Evolutionary conservation across 2,329 filamentous ascomycete species (phyloP).

Genomic region (Sclerotinia borealis): DNA sequence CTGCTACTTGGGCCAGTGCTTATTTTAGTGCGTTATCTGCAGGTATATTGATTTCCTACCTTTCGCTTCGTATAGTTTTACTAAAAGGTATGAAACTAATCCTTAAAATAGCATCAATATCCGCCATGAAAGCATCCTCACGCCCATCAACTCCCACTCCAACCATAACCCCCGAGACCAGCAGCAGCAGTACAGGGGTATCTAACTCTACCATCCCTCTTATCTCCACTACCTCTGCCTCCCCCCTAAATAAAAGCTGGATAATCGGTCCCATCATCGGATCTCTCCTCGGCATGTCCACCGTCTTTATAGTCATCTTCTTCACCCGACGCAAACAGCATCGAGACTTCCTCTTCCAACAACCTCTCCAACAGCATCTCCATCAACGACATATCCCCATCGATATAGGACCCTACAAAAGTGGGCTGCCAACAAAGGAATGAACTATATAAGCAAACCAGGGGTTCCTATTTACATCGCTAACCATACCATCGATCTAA

Average conservation of each 20-base stretch:
- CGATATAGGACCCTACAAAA: background rate
- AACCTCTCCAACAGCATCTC: background rate
- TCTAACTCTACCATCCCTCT: background rate
- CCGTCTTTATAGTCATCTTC: conserved; percentile 26
- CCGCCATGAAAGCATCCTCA: background rate
- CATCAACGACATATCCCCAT: background rate
- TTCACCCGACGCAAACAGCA: conserved; percentile 23
- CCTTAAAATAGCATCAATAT: background rate
- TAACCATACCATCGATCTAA: no score
- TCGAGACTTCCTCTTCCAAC: background rate
- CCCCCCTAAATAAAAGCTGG: conserved; percentile 20
- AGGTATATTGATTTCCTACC: background rate
- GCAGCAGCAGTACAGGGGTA: background rate
- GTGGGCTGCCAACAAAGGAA: background rate
- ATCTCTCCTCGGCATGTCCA: conserved; percentile 23
- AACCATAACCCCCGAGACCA: background rate
- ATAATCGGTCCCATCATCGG: conserved; percentile 27
- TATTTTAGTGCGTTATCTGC: conserved; percentile 11
- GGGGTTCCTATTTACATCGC: no score
- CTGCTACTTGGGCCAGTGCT: conserved; percentile 12
- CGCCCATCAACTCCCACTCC: background rate
- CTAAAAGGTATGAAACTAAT: background rate
- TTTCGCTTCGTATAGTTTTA: background rate
- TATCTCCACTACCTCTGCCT: background rate
- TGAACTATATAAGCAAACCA: no score